Percentiles rank a stretch among this genome's conserved stretches.
Evolutionary conservation across 1,139 yeast genomes (phyloP).

Genomic region (Nematodospora anomalae): DNA sequence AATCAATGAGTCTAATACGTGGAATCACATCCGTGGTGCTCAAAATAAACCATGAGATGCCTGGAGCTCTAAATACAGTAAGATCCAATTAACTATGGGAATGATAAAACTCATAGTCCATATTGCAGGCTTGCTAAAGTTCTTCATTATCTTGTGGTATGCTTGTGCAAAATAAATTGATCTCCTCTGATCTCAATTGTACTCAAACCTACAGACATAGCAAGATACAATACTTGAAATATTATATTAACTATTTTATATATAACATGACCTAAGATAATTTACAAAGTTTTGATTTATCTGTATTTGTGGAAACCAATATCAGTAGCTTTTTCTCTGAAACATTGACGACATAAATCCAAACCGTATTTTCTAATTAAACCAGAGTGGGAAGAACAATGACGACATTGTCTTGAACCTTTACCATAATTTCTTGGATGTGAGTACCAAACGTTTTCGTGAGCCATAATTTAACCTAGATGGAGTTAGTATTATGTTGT

Average conservation of each 20-base stretch:
- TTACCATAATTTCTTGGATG: conserved; percentile 99
- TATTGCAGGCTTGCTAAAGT: no score
- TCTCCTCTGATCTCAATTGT: no score
- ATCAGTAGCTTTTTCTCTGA: conserved; percentile 99
- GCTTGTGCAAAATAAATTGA: no score
- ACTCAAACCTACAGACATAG: no score
- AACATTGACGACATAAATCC: conserved; percentile 99
- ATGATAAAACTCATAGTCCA: no score
- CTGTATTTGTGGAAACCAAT: conserved; percentile 99
- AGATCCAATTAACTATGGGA: no score
- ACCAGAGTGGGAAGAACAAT: conserved; percentile 98
- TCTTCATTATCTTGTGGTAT: no score
- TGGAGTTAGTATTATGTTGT: conserved; percentile 24
- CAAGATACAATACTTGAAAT: neutral
- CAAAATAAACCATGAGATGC: no score
- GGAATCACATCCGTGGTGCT: no score
- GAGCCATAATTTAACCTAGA: conserved; percentile 80
- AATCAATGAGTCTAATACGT: no score
- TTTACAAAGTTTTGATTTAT: conserved; percentile 42
- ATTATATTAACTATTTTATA: neutral
- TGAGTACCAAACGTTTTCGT: conserved; percentile 99
- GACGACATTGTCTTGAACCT: conserved; percentile 99
- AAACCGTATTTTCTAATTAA: conserved; percentile 99
- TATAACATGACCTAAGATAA: neutral
- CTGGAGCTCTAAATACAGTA: no score